Base-by-base conservation (phyloP, 768 basidiomycete genomes). In the Phallus indusiatus region DNA sequence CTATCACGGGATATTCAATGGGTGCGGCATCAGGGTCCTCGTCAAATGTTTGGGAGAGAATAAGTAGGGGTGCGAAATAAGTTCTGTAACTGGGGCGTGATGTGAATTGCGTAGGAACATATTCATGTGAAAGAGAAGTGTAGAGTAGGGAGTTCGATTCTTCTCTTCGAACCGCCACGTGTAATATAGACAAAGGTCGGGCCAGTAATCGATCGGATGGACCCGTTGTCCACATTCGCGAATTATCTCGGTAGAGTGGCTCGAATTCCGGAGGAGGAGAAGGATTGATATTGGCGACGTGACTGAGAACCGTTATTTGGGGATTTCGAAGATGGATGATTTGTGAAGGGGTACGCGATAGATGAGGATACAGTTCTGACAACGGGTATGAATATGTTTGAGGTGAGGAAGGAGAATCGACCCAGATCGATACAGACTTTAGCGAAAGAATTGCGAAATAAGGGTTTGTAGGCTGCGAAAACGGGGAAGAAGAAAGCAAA, bases 381-480 rank as follows among this genome's bases (percentile, higher is more conserved):
- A 59, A 47, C 12, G 57, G 57, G 21, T 50, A 59, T 12, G 57
- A 59, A 21, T 51, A 59, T 24, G 57, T 59, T 21, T 36, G 57
- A 53, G 57, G 57, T 17, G 57, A 33, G 33, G 50, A 50, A 17
- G 57, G 57, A n/a, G 57, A 59, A 36, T 59, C 57, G 36, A 59
- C 33, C 57, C 57, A 59, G 50, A 59, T 59, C 22, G 57, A 59
- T 35, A 59, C 36, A 18, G 17, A 48, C 10, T 59, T 53, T 28
- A 59, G 34, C 10, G 57, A 59, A 12, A 59, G 57, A 36, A 59
- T 59, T 35, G 57, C 57, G 24, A 59, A 59, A 42, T 59, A 59
- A 20, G 57, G 57, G 21, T 59, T 49, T 17, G 34, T 49, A 52
- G 57, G 57, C 57, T 59, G 16, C 34, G 16, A 20, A 17, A 22